Evolutionary conservation across 176 grass and related monocot genomes (phyloP).

Genomic region (Carex cristatella): DNA sequence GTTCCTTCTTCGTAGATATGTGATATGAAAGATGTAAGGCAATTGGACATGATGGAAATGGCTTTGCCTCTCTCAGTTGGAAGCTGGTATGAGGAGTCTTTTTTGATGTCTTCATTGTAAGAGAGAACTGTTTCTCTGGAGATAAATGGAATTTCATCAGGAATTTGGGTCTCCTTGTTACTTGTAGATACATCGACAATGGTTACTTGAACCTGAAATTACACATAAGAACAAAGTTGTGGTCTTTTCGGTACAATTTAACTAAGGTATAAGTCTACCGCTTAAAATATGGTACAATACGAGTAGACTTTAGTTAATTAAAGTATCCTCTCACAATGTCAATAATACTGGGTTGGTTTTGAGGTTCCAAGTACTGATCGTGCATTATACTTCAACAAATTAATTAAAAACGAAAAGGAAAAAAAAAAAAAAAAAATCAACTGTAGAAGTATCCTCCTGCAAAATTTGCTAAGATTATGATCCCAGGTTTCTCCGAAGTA

Average conservation of each 20-base stretch:
- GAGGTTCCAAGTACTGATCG: neutral
- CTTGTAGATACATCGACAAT: conserved; percentile 80
- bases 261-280: neutral
- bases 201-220: conserved; percentile 67
- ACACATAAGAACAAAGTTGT: neutral
- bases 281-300: neutral
- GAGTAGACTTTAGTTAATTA: neutral
- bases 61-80: conserved; percentile 81
- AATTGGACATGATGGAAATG: conserved; percentile 49
- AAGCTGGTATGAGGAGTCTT: conserved; percentile 32
- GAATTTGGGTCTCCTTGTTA: conserved; percentile 28
- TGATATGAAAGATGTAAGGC: conserved; percentile 59
- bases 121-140: conserved; percentile 63
- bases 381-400: neutral
- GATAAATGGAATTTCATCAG: conserved; percentile 44
- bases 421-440: neutral
- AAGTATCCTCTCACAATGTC: neutral
- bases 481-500: neutral
- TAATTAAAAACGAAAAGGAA: neutral
- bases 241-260: neutral
- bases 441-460: neutral
- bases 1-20: conserved; percentile 41
- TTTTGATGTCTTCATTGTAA: conserved; percentile 15
- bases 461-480: neutral
- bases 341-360: neutral